These are phyloP conservation scores for Zygosaccharomyces bisporus DNA, from an alignment of 805 yeast genomes.

Conservation along the genomic window DNA sequence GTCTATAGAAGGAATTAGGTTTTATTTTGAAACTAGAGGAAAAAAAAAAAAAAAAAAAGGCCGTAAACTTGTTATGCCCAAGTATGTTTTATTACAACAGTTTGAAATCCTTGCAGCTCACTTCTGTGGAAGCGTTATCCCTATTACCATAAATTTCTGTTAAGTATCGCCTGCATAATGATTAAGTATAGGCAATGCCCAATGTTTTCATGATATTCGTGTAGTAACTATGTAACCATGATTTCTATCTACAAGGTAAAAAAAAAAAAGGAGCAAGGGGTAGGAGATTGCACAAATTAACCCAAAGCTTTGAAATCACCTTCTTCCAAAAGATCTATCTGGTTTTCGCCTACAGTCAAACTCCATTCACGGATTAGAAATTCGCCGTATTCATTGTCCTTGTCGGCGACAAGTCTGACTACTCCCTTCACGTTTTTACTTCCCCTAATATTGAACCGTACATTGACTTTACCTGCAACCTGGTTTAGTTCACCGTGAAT, in stretches of 20 bases:
- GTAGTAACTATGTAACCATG: constrained; percentile 4
- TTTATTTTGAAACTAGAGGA: not conserved
- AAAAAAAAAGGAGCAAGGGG: not conserved
- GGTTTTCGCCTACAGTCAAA: constrained; percentile 46
- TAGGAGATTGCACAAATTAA: constrained; percentile 1
- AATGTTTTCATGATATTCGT: not conserved
- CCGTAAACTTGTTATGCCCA: not conserved
- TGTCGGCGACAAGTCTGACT: constrained; percentile 64
- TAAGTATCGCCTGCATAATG: not conserved
- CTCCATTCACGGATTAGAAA: constrained; percentile 64
- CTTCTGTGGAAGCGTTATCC: not conserved
- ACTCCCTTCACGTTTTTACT: constrained; percentile 49
- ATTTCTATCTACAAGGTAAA: constrained; percentile 12
- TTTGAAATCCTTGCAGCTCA: not conserved
- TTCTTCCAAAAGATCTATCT: constrained; percentile 49
- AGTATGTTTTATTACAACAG: not conserved
- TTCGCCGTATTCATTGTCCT: constrained; percentile 54
- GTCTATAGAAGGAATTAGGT: not conserved
- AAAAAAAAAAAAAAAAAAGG: constrained; percentile 1
- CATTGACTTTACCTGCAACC: constrained; percentile 74
- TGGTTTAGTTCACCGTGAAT: constrained; percentile 80
- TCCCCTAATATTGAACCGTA: constrained; percentile 69
- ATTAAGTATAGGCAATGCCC: not conserved
- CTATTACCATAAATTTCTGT: not conserved
- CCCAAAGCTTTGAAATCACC: constrained; percentile 31